phyloP scores from a whole-genome alignment of 257 asterid genomes.

The Marsdenia floribunda region DNA sequence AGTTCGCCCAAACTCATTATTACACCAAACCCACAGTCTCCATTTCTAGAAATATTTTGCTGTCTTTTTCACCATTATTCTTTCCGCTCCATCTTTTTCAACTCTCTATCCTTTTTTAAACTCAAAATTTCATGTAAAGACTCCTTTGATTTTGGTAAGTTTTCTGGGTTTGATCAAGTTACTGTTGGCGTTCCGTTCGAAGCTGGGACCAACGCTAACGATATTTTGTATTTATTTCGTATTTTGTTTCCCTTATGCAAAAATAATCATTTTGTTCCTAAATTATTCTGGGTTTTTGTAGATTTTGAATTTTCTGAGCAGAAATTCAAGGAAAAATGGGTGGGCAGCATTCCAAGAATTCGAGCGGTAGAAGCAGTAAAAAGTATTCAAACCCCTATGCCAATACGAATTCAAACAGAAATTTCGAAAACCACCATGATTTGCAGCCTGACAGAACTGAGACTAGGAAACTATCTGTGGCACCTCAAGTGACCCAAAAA shows the following conservation, averaged over 20 bases:
- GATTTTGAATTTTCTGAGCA: background rate
- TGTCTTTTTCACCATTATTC: background rate
- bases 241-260: background rate
- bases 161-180: background rate
- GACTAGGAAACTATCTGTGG: background rate
- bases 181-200: background rate
- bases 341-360: background rate
- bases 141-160: background rate
- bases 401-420: background rate
- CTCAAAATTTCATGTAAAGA: background rate
- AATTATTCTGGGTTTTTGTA: background rate
- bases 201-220: background rate
- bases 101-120: background rate
- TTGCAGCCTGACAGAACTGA: background rate
- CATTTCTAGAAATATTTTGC: background rate
- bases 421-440: background rate
- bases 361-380: background rate
- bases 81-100: background rate
- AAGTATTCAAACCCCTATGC: slow-evolving; percentile 25
- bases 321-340: background rate
- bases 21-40: background rate
- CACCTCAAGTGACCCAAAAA: slow-evolving; percentile 4
- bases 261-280: background rate
- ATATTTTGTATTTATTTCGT: background rate
- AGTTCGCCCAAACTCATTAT: background rate